These are phyloP conservation scores for Boletus rubropictus DNA, from an alignment of 768 basidiomycete species.

Conservation along the genomic window DNA sequence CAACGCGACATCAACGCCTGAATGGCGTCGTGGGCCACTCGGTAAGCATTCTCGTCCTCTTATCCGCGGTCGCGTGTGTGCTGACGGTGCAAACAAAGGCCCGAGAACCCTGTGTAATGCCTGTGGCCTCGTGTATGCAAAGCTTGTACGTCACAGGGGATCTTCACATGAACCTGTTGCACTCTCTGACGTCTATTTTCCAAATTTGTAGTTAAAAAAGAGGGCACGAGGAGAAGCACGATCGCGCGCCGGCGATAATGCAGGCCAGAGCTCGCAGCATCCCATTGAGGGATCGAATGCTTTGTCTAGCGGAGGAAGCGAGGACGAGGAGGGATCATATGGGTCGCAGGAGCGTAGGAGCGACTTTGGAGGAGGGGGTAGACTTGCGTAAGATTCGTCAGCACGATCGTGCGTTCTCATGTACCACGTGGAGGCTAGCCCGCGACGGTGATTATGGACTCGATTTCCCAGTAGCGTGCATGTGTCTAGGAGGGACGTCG, in stretches of 20 bases:
- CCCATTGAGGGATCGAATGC: constrained; percentile 22
- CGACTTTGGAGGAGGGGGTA: constrained; percentile 32
- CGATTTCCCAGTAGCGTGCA: constrained; percentile 15
- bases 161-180: constrained; percentile 13
- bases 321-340: constrained; percentile 32
- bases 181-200: constrained; percentile 20
- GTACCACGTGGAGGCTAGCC: constrained; percentile 9
- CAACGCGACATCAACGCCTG: constrained; percentile 77
- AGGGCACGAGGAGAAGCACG: constrained; percentile 32
- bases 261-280: constrained; percentile 28
- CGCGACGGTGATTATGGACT: constrained; percentile 16
- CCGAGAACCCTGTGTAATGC: constrained; percentile 83
- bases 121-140: constrained; percentile 82
- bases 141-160: constrained; percentile 54
- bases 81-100: constrained; percentile 41
- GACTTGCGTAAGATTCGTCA: constrained; percentile 19
- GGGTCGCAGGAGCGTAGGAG: constrained; percentile 33
- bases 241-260: constrained; percentile 23
- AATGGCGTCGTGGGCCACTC: constrained; percentile 80
- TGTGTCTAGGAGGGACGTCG: constrained; percentile 2
- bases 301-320: constrained; percentile 29
- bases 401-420: constrained; percentile 18
- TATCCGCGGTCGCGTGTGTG: constrained; percentile 18
- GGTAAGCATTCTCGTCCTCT: constrained; percentile 43
- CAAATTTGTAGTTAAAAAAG: constrained; percentile 27